Evolutionary conservation across 2,329 filamentous ascomycete genomes (phyloP), one percentile per base, ranked within the genome.

Genomic region (Aspergillus versicolor): DNA sequence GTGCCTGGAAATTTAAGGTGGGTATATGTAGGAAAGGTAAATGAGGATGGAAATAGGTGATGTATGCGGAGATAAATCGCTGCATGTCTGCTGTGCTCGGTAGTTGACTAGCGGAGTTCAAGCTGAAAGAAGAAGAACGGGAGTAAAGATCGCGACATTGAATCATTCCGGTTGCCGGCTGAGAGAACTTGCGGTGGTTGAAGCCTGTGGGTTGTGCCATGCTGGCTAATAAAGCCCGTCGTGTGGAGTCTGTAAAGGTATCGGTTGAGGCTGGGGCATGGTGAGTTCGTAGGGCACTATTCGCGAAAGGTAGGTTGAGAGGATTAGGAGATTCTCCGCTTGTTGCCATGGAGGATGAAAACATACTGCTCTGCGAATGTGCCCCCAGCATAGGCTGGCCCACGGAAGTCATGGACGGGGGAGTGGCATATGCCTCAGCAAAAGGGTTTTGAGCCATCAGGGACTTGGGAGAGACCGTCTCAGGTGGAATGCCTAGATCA

Each of bases 21-120:
- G 92, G 88, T 64, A 96, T 85, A 75, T 97, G 93, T 60, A 96
- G 80, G 74, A 97, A 96, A n/a, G 94, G 93, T 60, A 96, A 77
- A 72, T 97, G 93, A 21, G 93, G 93, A 70, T 97, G 92, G 74
- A 96, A 96, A 73, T 91, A 96, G 63, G 87, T 87, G 67, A 97
- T 86, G 76, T 97, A 97, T 58, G 92, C 89, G 63, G 87, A 87
- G 61, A 97, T 90, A 74, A 92, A 97, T 72, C 91, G 89, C 73
- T 95, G 92, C 61, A 97, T 85, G 71, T 97, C 91, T 70, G 84
- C 82, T 34, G 91, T 93, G 76, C 84, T 91, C 52, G 93, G 92
- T 57, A 96, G 65, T 78, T 83, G 68, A 77, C 80, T 65, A 81
- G 77, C 60, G 68, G 69, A 65, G 76, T 73, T 62, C 64, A 72